Evolutionary conservation across 108 stramenopile species (phyloP), one percentile per base, ranked within the genome.

Genomic region (Fragilaria crotonensis): DNA sequence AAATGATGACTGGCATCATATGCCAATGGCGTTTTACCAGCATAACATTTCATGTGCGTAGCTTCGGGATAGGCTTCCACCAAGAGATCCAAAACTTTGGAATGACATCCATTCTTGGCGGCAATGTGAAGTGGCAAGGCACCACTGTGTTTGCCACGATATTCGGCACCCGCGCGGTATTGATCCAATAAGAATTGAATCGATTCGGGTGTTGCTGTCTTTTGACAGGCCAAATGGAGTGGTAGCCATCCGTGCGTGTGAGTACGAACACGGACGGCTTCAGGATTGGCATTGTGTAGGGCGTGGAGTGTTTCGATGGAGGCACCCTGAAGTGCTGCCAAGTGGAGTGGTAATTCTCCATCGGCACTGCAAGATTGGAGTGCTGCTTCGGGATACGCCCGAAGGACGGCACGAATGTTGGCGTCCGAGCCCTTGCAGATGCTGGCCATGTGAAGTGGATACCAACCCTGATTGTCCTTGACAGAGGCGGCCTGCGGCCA

Each of bases 21-120:
- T 46, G 19, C 22, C 20, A 46, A 1, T 21, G 45, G 45, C 19
- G 45, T 46, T 2, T 46, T 21, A 2, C 45, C 45, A 46, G 22
- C 45, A 46, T 21, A 46, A 21, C 62, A 67, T 53, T 75, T 83
- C 58, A 67, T 47, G 2, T 75, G 65, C 30, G 59, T 57, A 5
- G 79, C 79, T 20, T 72, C 67, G 1, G 72, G 79, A 61, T 74
- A 76, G 26, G 71, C 76, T 41, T 76, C 65, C 41, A 77, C 68
- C 17, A 80, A 49, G 71, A 81, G 75, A 46, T 78, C 75, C 30
- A 84, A 52, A 50, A 70, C 61, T 52, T 70, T 68, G 0, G 64
- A 19, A 53, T 58, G 45, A 30, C 68, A 70, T 29, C 73, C 73
- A 59, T 60, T 66, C 30, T 48, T 52, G 29, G 51, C 59, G 7